Conservation (phyloP, 495 filamentous ascomycete genomes). For the Sordaria brevicollis region DNA sequence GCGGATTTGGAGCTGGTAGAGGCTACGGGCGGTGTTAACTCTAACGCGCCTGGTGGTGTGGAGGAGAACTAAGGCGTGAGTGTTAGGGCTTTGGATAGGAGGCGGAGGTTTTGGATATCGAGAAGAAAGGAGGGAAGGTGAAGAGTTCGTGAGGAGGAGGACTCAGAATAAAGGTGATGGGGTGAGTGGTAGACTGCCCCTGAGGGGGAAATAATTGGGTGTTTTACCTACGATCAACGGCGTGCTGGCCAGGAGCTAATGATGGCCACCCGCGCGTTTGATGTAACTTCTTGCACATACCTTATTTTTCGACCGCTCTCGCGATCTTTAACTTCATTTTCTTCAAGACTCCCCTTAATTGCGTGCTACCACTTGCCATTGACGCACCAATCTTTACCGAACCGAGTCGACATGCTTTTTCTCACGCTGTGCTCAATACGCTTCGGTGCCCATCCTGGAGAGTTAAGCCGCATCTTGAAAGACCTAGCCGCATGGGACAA, state of each 20-base stretch:
- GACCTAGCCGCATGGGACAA: background rate
- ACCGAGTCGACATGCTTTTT: background rate
- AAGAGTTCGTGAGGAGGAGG: background rate
- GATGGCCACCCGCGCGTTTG: background rate
- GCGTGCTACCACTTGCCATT: background rate
- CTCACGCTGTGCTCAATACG: too few species aligned
- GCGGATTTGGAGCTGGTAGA: conserved; percentile 11
- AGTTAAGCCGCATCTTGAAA: background rate
- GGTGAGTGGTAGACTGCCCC: background rate
- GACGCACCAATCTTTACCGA: background rate
- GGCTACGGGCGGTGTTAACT: conserved; percentile 8
- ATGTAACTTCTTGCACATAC: background rate
- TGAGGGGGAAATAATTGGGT: background rate
- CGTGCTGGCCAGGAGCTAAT: background rate
- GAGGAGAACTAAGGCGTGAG: background rate
- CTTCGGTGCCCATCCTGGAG: background rate
- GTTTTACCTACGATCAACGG: background rate
- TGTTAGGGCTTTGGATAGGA: background rate
- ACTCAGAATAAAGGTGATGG: background rate
- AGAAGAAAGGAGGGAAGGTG: background rate
- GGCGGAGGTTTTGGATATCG: background rate
- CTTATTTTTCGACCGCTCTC: background rate
- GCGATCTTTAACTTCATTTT: background rate
- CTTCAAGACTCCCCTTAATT: background rate
- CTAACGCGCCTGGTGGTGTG: conserved; percentile 12